Percentiles rank a stretch among this genome's conserved stretches.
These are phyloP conservation scores for Sarocladium brachiariae DNA, from an alignment of 2,329 filamentous ascomycete species.

Conservation along the genomic window DNA sequence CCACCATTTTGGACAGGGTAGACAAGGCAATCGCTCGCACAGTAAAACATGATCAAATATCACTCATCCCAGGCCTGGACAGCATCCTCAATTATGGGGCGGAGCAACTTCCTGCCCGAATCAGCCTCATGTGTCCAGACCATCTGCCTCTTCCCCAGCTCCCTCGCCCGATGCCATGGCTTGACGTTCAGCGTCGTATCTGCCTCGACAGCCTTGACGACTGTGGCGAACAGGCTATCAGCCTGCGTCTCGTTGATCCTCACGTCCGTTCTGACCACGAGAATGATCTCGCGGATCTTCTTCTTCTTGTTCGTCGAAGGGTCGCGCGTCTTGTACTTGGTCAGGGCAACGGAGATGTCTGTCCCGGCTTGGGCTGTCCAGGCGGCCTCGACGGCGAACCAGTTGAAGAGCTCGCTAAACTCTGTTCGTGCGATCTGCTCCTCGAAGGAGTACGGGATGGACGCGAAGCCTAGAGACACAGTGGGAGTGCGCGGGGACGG, in stretches of 20 bases:
- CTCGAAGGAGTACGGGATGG: slow-evolving; percentile 37
- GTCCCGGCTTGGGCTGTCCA: slow-evolving; percentile 38
- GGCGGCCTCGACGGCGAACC: slow-evolving; percentile 40
- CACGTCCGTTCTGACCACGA: slow-evolving; percentile 36
- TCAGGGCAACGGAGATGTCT: slow-evolving; percentile 36
- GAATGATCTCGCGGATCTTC: slow-evolving; percentile 38
- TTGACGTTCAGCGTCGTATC: slow-evolving; percentile 29
- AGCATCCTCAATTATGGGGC: slow-evolving; percentile 37
- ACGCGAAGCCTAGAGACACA: slow-evolving; percentile 37
- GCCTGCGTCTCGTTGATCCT: slow-evolving; percentile 36
- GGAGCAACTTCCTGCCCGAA: slow-evolving; percentile 35
- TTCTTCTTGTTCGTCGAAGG: slow-evolving; percentile 29
- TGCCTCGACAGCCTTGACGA: slow-evolving; percentile 33
- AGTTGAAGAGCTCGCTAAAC: slow-evolving; percentile 38
- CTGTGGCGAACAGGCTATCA: slow-evolving; percentile 31
- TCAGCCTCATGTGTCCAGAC: slow-evolving; percentile 33
- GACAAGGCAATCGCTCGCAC: background rate
- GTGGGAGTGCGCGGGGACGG: slow-evolving; percentile 37
- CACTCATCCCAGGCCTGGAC: slow-evolving; percentile 29
- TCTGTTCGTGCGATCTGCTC: slow-evolving; percentile 38
- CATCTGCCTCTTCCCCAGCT: slow-evolving; percentile 37
- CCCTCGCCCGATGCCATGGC: slow-evolving; percentile 34
- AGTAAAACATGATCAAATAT: background rate
- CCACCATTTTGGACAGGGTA: background rate
- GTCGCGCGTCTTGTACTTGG: slow-evolving; percentile 36